Base-by-base conservation (phyloP, 768 basidiomycete genomes). In the Mycena olivaceomarginata region DNA sequence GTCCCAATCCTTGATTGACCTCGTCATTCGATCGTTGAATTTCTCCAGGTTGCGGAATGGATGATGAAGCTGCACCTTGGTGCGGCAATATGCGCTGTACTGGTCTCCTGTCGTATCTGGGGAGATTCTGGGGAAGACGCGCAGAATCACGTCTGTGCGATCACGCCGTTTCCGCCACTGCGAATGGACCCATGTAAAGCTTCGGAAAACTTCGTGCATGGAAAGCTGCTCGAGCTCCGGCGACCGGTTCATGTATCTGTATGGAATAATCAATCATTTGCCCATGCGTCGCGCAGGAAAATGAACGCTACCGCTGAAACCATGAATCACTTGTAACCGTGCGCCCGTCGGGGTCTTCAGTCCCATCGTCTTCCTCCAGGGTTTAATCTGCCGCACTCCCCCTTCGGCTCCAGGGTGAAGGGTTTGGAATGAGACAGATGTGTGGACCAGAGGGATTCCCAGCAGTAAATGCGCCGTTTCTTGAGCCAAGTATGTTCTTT, bases 71-170 rank as follows among this genome's bases (percentile, higher is more conserved):
- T 68, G 13, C 7, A 67, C 43, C 22, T 62, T 67, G 7, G 72
- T 62, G 7, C 59, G 39, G 20, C 72, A 74, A 20, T 74, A 74
- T 3, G 15, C 62, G 51, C 77, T 71, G 60, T 80, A 82, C 11
- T 70, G 62, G 53, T 75, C 70, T 15, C 79, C 79, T 12, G 67
- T 53, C 9, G 81, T 80, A 72, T 81, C 74, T 8, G 80, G 79
- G 9, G 74, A 75, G 40, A 73, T 76, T 0, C 77, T 5, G 79
- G 80, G 80, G 48, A 77, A 63, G 18, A 25, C 6, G 39, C 62
- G 62, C 16, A 63, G 20, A n/a, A 63, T 6, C 8, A 41, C 40
- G 18, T 63, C 20, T n/a, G 62, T 41, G 1, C 18, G 1, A 12
- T 15, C 39, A 13, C 62, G 5, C 5, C 40, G 37, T 12, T 63